These are phyloP conservation scores for Geoglossum glabrum DNA, from an alignment of 495 filamentous ascomycete species.

Conservation along the genomic window DNA sequence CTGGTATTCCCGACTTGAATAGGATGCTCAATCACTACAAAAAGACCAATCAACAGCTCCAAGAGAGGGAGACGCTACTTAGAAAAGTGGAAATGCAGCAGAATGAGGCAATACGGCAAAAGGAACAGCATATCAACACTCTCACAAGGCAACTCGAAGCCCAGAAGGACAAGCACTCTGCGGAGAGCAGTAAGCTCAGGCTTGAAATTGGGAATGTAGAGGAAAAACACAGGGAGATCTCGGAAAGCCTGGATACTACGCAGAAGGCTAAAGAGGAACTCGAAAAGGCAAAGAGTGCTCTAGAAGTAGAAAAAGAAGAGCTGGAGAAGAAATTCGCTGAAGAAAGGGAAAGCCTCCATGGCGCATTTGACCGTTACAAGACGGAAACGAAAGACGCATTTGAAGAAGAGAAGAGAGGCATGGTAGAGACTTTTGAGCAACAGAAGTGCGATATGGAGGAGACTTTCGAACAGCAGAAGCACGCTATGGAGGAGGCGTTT, in stretches of 20 bases:
- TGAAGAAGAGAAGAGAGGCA: conserved; percentile 25
- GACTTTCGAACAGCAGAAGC: conserved; percentile 17
- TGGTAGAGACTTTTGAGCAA: conserved; percentile 22
- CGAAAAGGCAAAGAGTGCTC: conserved; percentile 19
- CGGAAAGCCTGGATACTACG: background rate
- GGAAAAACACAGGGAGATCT: conserved; percentile 13
- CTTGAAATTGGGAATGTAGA: conserved; percentile 17
- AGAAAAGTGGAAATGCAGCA: conserved; percentile 11
- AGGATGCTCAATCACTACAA: conserved; percentile 12
- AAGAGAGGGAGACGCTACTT: conserved; percentile 13
- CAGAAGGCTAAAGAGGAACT: conserved; percentile 8
- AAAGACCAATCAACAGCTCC: conserved; percentile 13
- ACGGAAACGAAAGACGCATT: conserved; percentile 4
- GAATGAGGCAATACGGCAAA: conserved; percentile 10
- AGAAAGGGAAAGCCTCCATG: conserved; percentile 32
- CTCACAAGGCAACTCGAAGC: conserved; percentile 11
- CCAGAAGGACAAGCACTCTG: conserved; percentile 9
- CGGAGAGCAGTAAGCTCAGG: conserved; percentile 12
- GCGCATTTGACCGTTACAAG: conserved; percentile 31
- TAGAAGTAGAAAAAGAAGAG: conserved; percentile 15
- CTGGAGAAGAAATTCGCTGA: conserved; percentile 37
- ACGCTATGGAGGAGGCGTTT: conserved; percentile 16
- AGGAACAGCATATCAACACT: conserved; percentile 12
- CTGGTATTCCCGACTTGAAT: conserved; percentile 15
- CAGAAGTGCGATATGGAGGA: conserved; percentile 18